Conservation (phyloP, 768 basidiomycete genomes). For the Lanmaoa pseudosensibilis region DNA sequence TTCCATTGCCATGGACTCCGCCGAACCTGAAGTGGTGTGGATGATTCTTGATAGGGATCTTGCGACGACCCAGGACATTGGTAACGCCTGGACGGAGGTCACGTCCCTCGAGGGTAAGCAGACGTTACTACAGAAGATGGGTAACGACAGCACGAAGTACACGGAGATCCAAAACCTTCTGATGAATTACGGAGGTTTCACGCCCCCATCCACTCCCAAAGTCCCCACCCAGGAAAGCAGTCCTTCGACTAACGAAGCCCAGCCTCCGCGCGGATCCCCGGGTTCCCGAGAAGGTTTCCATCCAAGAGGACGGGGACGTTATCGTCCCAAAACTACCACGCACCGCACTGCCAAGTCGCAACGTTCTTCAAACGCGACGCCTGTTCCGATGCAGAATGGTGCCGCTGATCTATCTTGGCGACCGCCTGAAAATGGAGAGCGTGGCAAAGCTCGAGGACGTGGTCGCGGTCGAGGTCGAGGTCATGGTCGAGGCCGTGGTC, state of each 20-base stretch:
- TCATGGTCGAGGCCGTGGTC: constrained; percentile 38
- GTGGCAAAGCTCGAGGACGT: constrained; percentile 40
- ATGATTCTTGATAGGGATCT: constrained; percentile 61
- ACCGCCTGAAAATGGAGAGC: constrained; percentile 26
- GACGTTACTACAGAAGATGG: constrained; percentile 23
- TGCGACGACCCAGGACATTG: constrained; percentile 48
- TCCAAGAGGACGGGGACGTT: constrained; percentile 9
- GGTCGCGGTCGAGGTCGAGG: constrained; percentile 43
- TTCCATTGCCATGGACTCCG: constrained; percentile 56
- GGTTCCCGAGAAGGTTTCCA: constrained; percentile 4
- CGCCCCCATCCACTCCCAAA: constrained; percentile 41
- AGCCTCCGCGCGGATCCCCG: constrained; percentile 11
- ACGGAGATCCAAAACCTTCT: constrained; percentile 55
- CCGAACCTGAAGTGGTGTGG: constrained; percentile 64
- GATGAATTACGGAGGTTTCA: constrained; percentile 50
- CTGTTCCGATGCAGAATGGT: constrained; percentile 14
- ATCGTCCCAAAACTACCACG: constrained; percentile 5
- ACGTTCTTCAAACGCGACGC: constrained; percentile 1
- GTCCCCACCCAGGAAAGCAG: constrained; percentile 9
- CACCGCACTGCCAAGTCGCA: neutral
- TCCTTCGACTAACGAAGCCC: constrained; percentile 14
- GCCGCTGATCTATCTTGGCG: constrained; percentile 7
- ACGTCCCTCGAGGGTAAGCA: constrained; percentile 38
- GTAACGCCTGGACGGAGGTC: constrained; percentile 50
- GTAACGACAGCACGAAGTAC: constrained; percentile 36